Conservation (phyloP, 768 basidiomycete genomes). For the Rhodotorula graminis region DNA sequence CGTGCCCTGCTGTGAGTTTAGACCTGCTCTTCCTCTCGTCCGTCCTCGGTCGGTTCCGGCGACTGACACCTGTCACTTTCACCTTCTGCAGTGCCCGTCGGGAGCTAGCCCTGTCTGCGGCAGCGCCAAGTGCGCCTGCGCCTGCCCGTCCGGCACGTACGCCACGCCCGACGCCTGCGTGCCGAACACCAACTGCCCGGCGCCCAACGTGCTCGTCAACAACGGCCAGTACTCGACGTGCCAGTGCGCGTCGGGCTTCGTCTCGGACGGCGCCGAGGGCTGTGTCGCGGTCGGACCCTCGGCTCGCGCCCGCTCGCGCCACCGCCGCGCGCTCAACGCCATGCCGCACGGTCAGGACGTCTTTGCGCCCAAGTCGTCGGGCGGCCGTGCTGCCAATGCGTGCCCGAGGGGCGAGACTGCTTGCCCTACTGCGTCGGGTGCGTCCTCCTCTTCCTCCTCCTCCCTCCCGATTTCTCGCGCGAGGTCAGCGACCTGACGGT, state of each 20-base stretch:
- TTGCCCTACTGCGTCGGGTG: slow-evolving; percentile 10
- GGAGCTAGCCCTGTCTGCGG: slow-evolving; percentile 14
- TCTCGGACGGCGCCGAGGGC: not conserved
- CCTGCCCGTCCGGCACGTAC: slow-evolving; percentile 13
- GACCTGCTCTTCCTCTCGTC: too few relatives aligned
- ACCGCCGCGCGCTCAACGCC: slow-evolving; percentile 1
- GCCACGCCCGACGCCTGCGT: slow-evolving; percentile 11
- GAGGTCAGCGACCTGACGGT: too few relatives aligned
- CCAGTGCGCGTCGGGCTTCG: slow-evolving; percentile 7
- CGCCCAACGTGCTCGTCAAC: not conserved
- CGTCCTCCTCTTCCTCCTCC: not conserved
- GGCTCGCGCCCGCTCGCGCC: slow-evolving; percentile 1
- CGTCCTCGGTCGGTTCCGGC: not conserved
- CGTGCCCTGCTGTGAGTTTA: not conserved
- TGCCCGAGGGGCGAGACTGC: slow-evolving; percentile 28
- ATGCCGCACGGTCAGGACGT: slow-evolving; percentile 17
- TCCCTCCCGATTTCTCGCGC: too few relatives aligned
- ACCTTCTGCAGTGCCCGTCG: slow-evolving; percentile 6
- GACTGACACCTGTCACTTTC: too few relatives aligned
- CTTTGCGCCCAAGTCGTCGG: slow-evolving; percentile 5
- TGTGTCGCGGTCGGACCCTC: not conserved
- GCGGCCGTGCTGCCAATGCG: not conserved
- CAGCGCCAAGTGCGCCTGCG: not conserved
- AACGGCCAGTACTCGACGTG: not conserved
- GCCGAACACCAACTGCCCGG: slow-evolving; percentile 1